These are phyloP conservation scores for Starmerella asiatica DNA, from an alignment of 805 yeast species.

Conservation along the genomic window DNA sequence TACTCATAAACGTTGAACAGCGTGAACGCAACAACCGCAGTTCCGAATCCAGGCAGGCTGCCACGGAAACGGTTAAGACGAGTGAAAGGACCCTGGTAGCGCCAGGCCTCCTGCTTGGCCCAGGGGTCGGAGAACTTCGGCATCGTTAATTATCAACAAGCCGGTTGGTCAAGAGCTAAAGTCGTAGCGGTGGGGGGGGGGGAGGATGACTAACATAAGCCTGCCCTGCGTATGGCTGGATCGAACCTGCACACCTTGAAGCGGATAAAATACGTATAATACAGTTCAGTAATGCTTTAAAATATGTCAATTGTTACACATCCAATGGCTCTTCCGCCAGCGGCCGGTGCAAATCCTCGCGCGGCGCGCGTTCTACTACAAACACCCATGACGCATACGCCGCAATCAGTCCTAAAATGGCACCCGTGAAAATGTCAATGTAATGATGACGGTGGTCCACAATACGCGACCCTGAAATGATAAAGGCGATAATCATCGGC, in stretches of 20 bases:
- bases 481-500: conserved; percentile 46
- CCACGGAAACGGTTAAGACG: conserved; percentile 54
- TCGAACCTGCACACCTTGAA: neutral
- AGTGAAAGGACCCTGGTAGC: conserved; percentile 70
- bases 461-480: conserved; percentile 74
- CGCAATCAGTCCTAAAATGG: conserved; percentile 45
- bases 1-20: conserved; percentile 49
- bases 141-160: conserved; percentile 4
- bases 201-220: neutral
- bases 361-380: conserved; percentile 2
- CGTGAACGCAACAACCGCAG: conserved; percentile 64
- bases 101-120: conserved; percentile 65
- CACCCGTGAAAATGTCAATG: conserved; percentile 66
- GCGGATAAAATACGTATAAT: neutral
- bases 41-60: conserved; percentile 68
- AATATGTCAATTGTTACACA: neutral
- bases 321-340: neutral
- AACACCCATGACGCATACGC: conserved; percentile 44
- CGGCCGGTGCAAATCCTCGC: neutral
- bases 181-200: too few relatives aligned
- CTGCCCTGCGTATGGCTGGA: neutral
- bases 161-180: neutral
- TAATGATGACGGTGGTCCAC: conserved; percentile 92
- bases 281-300: neutral
- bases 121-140: conserved; percentile 33